These are phyloP conservation scores for Parietichytrium sp. DNA, from an alignment of 108 stramenopile species.

Conservation along the genomic window DNA sequence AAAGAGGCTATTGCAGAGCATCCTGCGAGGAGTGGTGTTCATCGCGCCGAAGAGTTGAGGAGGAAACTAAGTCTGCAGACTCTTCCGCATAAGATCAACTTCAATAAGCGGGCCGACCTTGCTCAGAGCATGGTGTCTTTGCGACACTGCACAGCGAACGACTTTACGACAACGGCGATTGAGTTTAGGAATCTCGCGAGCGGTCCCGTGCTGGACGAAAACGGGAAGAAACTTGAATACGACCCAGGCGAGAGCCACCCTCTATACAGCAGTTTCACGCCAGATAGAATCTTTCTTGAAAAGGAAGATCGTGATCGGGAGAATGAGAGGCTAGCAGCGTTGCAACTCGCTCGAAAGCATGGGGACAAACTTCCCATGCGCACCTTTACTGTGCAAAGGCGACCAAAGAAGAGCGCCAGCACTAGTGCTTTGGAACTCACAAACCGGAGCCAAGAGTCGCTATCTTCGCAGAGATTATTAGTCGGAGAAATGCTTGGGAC, in stretches of 20 bases:
- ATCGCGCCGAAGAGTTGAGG: neutral
- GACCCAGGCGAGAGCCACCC: slow-evolving; percentile 5
- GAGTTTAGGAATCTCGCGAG: neutral
- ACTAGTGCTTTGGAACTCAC: no score
- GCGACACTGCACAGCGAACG: neutral
- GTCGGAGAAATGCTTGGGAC: no score
- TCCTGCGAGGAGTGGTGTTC: neutral
- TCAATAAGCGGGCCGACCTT: neutral
- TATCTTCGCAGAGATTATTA: no score
- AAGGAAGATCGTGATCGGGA: no score
- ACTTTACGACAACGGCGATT: neutral
- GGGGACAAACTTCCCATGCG: no score
- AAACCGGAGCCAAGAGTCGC: no score
- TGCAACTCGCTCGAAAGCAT: no score
- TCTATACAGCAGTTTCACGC: neutral
- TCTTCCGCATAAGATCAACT: neutral
- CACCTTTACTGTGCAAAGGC: no score
- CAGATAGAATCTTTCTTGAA: slow-evolving; percentile 6
- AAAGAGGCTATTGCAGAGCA: neutral
- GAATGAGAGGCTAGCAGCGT: no score
- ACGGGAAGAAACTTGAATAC: neutral
- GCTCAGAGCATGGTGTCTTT: neutral
- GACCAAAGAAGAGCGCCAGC: no score
- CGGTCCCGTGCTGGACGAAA: neutral
- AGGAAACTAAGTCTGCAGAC: neutral